A percentile compares a stretch with the other conserved stretches of the same genome.
Conservation (phyloP, 306 rosid species). For the Carpinus viminea region DNA sequence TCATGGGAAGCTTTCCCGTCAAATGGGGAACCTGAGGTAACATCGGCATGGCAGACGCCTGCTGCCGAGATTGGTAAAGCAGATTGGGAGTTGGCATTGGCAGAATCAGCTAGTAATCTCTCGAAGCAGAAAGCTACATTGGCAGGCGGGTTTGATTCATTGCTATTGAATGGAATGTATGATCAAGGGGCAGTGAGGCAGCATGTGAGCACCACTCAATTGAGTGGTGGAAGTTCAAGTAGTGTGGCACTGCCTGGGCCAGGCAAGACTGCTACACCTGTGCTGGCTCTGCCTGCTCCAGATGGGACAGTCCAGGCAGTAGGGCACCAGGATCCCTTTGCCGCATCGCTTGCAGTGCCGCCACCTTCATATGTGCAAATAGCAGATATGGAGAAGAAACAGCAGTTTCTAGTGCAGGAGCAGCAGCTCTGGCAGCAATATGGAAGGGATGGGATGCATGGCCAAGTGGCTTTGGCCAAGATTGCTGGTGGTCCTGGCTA, state of each 20-base stretch:
- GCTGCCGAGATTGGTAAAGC: slow-evolving; percentile 78
- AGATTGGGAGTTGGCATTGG: slow-evolving; percentile 89
- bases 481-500: slow-evolving; percentile 50
- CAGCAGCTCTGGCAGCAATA: slow-evolving; percentile 82
- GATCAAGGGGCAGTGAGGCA: slow-evolving; percentile 86
- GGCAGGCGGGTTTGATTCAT: slow-evolving; percentile 80
- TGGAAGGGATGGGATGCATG: slow-evolving; percentile 78
- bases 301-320: slow-evolving; percentile 63
- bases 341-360: slow-evolving; percentile 72
- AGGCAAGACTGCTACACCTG: slow-evolving; percentile 43
- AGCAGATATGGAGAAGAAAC: slow-evolving; percentile 87
- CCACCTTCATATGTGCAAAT: slow-evolving; percentile 90
- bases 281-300: slow-evolving; percentile 86
- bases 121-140: slow-evolving; percentile 65
- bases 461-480: slow-evolving; percentile 58
- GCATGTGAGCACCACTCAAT: slow-evolving; percentile 55
- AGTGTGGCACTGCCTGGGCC: slow-evolving; percentile 62
- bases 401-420: slow-evolving; percentile 68
- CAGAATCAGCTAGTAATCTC: slow-evolving; percentile 57
- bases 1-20: slow-evolving; percentile 80
- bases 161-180: slow-evolving; percentile 83
- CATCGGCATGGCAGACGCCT: slow-evolving; percentile 75
- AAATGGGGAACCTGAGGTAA: slow-evolving; percentile 58
- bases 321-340: slow-evolving; percentile 79
- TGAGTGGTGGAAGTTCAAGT: slow-evolving; percentile 76